phyloP scores from a whole-genome alignment of 768 basidiomycete species.

The Tulasnella sp. region DNA sequence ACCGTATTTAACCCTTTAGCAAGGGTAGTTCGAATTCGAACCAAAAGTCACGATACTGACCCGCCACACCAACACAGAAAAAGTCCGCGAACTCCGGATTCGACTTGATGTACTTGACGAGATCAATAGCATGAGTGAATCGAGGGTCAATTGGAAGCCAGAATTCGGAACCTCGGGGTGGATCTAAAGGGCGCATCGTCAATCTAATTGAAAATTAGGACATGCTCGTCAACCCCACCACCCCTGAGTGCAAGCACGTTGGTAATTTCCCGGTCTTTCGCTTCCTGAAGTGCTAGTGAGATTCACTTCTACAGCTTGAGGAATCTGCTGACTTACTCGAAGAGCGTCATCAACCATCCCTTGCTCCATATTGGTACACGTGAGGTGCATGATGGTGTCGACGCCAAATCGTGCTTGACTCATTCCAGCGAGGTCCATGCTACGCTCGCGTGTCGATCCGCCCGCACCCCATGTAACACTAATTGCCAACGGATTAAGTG shows the following conservation, averaged over 20 bases:
- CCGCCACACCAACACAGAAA: conserved; percentile 94
- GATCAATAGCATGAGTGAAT: conserved; percentile 77
- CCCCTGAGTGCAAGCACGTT: conserved; percentile 91
- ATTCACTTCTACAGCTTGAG: not conserved
- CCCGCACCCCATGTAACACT: conserved; percentile 98
- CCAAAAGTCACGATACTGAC: conserved; percentile 34
- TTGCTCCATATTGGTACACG: conserved; percentile 93
- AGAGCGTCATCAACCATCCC: conserved; percentile 83
- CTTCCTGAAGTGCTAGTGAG: conserved; percentile 40
- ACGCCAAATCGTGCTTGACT: conserved; percentile 65
- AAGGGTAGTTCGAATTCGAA: not conserved
- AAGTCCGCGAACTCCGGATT: conserved; percentile 66
- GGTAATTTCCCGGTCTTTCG: conserved; percentile 72
- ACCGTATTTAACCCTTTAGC: not conserved
- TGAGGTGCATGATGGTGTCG: conserved; percentile 88
- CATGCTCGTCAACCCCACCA: conserved; percentile 43
- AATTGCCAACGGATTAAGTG: conserved; percentile 71
- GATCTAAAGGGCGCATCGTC: conserved; percentile 46
- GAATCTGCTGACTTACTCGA: conserved; percentile 43
- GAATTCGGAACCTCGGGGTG: conserved; percentile 87
- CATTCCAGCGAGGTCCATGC: conserved; percentile 75
- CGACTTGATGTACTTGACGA: conserved; percentile 83
- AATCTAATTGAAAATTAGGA: not conserved
- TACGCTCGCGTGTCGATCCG: conserved; percentile 80
- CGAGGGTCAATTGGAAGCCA: conserved; percentile 80